phyloP scores from a whole-genome alignment of 352 stramenopile species.

The Pythium diclinum region DNA sequence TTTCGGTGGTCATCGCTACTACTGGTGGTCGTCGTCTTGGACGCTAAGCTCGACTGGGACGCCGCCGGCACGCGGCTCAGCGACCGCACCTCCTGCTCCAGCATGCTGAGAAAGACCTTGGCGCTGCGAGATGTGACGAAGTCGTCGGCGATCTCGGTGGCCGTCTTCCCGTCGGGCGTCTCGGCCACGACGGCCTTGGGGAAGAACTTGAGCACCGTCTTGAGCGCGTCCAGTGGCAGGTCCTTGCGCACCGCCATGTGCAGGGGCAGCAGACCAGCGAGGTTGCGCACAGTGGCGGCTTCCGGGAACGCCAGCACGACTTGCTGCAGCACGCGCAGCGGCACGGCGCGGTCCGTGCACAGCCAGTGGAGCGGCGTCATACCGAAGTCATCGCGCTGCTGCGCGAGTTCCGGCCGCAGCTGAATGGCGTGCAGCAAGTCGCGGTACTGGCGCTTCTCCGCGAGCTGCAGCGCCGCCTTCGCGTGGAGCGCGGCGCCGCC shows the following conservation, averaged over 20 bases:
- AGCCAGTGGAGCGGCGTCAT: conserved; percentile 37
- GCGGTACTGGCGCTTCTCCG: conserved; percentile 24
- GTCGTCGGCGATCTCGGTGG: conserved; percentile 44
- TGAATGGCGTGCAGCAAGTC: conserved; percentile 25
- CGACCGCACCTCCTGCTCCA: conserved; percentile 37
- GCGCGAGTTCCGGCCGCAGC: conserved; percentile 19
- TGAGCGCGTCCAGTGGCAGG: conserved; percentile 53
- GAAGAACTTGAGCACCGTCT: conserved; percentile 68
- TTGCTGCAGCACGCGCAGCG: conserved; percentile 41
- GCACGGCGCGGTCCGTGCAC: conserved; percentile 27
- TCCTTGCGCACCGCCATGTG: conserved; percentile 67
- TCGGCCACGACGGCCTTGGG: conserved; percentile 41
- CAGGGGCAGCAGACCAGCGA: conserved; percentile 58
- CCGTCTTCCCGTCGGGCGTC: conserved; percentile 52
- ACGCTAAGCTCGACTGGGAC: conserved; percentile 1
- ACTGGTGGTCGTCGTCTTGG: background rate
- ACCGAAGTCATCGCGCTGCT: conserved; percentile 26
- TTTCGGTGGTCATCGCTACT: conserved; percentile 19
- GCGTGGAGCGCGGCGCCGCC: conserved; percentile 7
- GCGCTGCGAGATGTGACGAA: conserved; percentile 29
- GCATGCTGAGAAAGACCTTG: conserved; percentile 35
- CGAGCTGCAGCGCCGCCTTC: conserved; percentile 20
- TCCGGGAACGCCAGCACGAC: conserved; percentile 50
- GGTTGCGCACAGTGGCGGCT: conserved; percentile 41
- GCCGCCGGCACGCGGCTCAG: conserved; percentile 13